These are phyloP conservation scores for Austroboletus niveus DNA, from an alignment of 1,284 basidiomycete genomes.

Conservation along the genomic window DNA sequence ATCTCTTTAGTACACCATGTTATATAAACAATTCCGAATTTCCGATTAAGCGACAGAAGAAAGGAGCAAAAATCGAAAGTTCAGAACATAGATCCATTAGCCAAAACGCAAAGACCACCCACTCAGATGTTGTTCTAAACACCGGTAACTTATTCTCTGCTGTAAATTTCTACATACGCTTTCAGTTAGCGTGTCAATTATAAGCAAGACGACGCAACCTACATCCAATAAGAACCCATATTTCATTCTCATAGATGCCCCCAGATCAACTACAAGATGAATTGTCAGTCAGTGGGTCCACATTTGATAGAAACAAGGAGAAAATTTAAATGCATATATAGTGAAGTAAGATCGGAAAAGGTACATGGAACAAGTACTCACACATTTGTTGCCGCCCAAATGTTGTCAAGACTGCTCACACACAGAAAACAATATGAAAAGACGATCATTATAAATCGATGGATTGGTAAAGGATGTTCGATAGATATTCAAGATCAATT, in stretches of 20 bases:
- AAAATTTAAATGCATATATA: too few species aligned
- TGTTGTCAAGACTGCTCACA: slow-evolving; percentile 63
- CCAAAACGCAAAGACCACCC: slow-evolving; percentile 23
- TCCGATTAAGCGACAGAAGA: too few species aligned
- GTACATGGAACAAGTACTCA: slow-evolving; percentile 34
- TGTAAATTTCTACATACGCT: slow-evolving; percentile 64
- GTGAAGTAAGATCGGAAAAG: background rate
- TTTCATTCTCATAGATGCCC: slow-evolving; percentile 71
- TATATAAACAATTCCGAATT: background rate
- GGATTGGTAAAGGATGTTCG: too few species aligned
- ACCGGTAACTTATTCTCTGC: slow-evolving; percentile 70
- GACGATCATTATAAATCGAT: too few species aligned
- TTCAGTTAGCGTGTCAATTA: background rate
- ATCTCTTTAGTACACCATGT: slow-evolving; percentile 43
- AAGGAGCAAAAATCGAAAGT: background rate
- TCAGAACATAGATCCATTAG: background rate
- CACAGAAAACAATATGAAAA: too few species aligned
- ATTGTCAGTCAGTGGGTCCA: background rate
- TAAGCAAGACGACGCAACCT: background rate
- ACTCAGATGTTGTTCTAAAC: slow-evolving; percentile 88
- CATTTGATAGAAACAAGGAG: too few species aligned
- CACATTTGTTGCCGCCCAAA: slow-evolving; percentile 81
- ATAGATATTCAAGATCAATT: too few species aligned
- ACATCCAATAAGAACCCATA: slow-evolving; percentile 78
- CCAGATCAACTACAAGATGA: slow-evolving; percentile 57